A percentile compares a stretch with the other conserved stretches of the same genome.
These are phyloP conservation scores for Rhizophora mangle DNA, from an alignment of 345 rosid species.

Conservation along the genomic window DNA sequence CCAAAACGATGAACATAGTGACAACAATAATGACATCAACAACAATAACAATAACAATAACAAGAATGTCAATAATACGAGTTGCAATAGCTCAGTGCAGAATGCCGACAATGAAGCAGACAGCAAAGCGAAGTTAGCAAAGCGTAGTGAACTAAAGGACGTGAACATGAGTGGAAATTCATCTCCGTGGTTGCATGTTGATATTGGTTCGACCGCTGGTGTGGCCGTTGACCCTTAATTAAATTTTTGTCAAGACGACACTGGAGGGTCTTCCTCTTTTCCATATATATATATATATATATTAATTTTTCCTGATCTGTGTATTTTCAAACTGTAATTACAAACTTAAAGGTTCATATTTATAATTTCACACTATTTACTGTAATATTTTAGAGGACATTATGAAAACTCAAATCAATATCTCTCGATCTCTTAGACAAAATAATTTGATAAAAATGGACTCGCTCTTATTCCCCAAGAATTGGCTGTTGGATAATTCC, in stretches of 20 bases:
- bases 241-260: neutral
- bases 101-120: slow-evolving; percentile 56
- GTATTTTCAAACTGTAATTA: slow-evolving; percentile 27
- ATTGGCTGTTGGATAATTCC: no score
- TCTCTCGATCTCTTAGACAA: no score
- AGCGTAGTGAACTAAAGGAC: slow-evolving; percentile 60
- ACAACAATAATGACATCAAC: neutral
- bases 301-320: neutral
- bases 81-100: slow-evolving; percentile 18
- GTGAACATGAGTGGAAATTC: slow-evolving; percentile 41
- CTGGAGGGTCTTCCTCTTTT: neutral
- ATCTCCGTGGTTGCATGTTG: slow-evolving; percentile 79
- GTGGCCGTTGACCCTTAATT: slow-evolving; percentile 34
- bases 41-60: slow-evolving; percentile 14
- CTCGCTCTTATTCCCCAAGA: no score
- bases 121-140: slow-evolving; percentile 56
- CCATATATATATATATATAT: neutral
- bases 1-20: neutral
- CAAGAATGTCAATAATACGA: slow-evolving; percentile 8
- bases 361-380: slow-evolving; percentile 13
- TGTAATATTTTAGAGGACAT: neutral
- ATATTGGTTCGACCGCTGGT: slow-evolving; percentile 54
- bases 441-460: no score
- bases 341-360: neutral
- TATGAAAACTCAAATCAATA: neutral